Conservation (phyloP, 495 filamentous ascomycete species). For the Penicillium atrosanguineum region DNA sequence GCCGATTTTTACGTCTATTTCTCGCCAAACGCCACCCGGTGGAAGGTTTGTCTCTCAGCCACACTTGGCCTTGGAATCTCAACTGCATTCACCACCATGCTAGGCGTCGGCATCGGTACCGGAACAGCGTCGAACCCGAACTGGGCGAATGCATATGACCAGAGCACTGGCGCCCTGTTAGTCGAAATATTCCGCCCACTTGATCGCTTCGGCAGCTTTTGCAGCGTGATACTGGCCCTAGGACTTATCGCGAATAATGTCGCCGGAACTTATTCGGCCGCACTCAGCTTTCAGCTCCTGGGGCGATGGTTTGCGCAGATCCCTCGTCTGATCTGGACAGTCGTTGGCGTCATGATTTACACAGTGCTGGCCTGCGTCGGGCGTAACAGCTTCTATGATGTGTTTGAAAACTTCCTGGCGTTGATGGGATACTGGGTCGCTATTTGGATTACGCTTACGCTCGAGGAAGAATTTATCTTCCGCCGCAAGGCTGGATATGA, state of each 20-base stretch:
- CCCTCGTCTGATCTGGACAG: conserved; percentile 51
- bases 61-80: conserved; percentile 46
- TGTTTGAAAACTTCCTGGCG: conserved; percentile 58
- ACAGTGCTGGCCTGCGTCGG: conserved; percentile 54
- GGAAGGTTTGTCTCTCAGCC: conserved; percentile 39
- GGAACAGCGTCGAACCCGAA: conserved; percentile 49
- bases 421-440: conserved; percentile 61
- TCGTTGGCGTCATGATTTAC: conserved; percentile 49
- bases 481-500: conserved; percentile 44
- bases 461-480: conserved; percentile 56
- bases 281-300: conserved; percentile 56
- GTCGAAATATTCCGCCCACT: conserved; percentile 54
- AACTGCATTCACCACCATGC: conserved; percentile 53
- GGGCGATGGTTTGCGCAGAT: conserved; percentile 44
- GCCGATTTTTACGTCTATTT: conserved; percentile 56
- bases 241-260: conserved; percentile 65
- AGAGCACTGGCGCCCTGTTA: conserved; percentile 61
- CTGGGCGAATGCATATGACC: conserved; percentile 53
- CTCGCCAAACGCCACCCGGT: conserved; percentile 38
- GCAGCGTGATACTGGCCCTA: conserved; percentile 59
- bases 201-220: conserved; percentile 62
- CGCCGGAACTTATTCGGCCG: conserved; percentile 58
- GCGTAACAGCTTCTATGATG: conserved; percentile 48
- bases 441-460: conserved; percentile 49
- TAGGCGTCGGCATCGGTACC: conserved; percentile 64